Percentiles rank a stretch among this genome's conserved stretches.
Evolutionary conservation across 352 stramenopile genomes (phyloP).

Genomic region (Pseudoperonospora humuli): DNA sequence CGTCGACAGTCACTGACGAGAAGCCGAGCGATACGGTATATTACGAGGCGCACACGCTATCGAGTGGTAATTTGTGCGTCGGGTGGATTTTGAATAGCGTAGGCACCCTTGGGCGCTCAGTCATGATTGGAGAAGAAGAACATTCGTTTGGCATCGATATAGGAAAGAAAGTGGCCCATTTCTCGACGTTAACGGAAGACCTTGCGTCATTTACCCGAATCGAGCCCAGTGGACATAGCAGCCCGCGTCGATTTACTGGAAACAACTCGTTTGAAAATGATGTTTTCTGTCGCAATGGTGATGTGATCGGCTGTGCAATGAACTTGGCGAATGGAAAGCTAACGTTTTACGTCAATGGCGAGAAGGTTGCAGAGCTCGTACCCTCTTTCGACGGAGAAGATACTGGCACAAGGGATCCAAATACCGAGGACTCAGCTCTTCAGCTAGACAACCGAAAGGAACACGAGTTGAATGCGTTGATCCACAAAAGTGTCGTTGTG

Average conservation of each 20-base stretch:
- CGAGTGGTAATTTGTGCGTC: constrained; percentile 41
- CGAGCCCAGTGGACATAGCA: constrained; percentile 19
- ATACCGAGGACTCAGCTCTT: neutral
- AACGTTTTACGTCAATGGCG: constrained; percentile 58
- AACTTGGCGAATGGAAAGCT: constrained; percentile 23
- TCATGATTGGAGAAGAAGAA: constrained; percentile 33
- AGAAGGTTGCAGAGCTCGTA: constrained; percentile 16
- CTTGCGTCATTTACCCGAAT: constrained; percentile 14
- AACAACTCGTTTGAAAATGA: constrained; percentile 31
- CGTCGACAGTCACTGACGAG: neutral
- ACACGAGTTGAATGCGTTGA: constrained; percentile 34
- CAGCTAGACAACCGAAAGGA: constrained; percentile 5
- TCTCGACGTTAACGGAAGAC: constrained; percentile 13
- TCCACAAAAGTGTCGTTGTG: constrained; percentile 36
- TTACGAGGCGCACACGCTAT: constrained; percentile 46
- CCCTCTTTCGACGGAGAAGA: neutral
- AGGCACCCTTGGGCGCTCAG: constrained; percentile 8
- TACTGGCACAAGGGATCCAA: neutral
- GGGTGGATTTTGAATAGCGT: constrained; percentile 34
- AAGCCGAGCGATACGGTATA: constrained; percentile 20
- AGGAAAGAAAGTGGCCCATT: constrained; percentile 25
- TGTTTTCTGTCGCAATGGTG: constrained; percentile 38
- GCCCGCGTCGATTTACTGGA: constrained; percentile 23
- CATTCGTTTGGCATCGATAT: constrained; percentile 43
- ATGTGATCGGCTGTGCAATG: constrained; percentile 52